phyloP scores from a whole-genome alignment of 345 rosid species.

The Linum lewisii region DNA sequence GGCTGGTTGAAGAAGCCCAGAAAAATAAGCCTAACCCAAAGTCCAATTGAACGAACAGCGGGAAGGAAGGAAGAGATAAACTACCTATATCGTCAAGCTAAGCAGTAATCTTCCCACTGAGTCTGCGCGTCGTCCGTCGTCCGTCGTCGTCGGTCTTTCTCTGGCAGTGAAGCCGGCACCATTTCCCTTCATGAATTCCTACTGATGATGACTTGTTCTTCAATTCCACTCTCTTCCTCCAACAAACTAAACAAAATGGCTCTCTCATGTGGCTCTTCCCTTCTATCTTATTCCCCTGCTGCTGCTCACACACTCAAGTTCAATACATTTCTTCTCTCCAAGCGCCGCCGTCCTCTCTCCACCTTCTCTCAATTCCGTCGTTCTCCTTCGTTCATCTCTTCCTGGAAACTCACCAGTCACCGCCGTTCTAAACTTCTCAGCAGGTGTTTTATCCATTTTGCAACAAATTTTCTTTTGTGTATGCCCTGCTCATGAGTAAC shows the following conservation, averaged over 20 bases:
- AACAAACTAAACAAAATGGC: constrained; percentile 14
- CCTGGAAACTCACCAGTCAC: constrained; percentile 15
- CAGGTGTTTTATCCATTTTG: constrained; percentile 22
- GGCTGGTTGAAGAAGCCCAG: too few relatives aligned
- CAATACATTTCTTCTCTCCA: constrained; percentile 63
- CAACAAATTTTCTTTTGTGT: too few relatives aligned
- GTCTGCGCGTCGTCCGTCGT: neutral
- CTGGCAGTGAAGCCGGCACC: constrained; percentile 3
- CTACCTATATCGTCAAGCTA: too few relatives aligned
- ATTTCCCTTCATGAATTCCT: neutral
- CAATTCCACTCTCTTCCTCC: neutral
- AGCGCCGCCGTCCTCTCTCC: constrained; percentile 31
- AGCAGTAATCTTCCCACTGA: too few relatives aligned
- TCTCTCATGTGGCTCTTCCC: constrained; percentile 29
- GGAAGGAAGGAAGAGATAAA: too few relatives aligned
- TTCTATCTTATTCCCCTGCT: constrained; percentile 41
- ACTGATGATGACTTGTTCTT: neutral
- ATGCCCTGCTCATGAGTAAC: neutral
- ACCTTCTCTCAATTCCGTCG: constrained; percentile 16
- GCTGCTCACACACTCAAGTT: constrained; percentile 56
- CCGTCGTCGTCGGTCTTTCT: neutral
- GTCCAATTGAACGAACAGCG: too few relatives aligned
- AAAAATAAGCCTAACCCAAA: too few relatives aligned
- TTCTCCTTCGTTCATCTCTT: constrained; percentile 25
- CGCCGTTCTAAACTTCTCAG: constrained; percentile 18